Base-by-base conservation (phyloP, 2,329 filamentous ascomycete species). In the Talaromyces rugulosus region DNA sequence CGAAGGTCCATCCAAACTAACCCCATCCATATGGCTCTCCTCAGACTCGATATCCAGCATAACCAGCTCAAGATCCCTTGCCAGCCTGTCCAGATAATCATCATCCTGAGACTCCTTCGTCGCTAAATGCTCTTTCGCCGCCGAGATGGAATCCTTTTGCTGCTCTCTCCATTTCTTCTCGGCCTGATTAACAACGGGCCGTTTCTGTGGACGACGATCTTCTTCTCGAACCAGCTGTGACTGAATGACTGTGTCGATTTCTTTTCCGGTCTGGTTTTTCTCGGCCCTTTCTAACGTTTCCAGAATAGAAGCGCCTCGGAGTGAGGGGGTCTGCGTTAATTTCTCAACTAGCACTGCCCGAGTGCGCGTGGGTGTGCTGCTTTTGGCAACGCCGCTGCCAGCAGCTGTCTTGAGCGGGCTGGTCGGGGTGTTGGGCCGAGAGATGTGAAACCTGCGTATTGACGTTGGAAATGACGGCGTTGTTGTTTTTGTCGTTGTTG, bases 331-430 rank as follows among this genome's bases (percentile, higher is more conserved):
- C 12, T 70, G 70, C 28, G 68, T 67, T 8, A 76, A 62, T 61
- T 78, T 76, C 64, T 78, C 77, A 31, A 79, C 75, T 7, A 79
- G 66, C 36, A 79, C 72, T 1, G 75, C 76, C 30, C 76, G 70
- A 11, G 67, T 66, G 16, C 67, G 66, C 3, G 56, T 53, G 4
- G 69, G 66, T 9, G 67, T 68, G 14, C 66, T 70, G 71, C 31
- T 71, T 76, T 64, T 77, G 72, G 40, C 77, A 23, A 63, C 55
- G n/a, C 62, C 68, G 9, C 77, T 75, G 0, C 68, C 69, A 16
- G 69, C 69, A 3, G 68, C 64, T 59, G 66, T 65, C 6, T 69
- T 72, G 4, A 70, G 67, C 6, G 74, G 66, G 36, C 65, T 66
- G 30, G 62, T 56, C 9, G 71, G 65, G 18, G 66, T 71, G 42